Conservation (phyloP, 2,329 filamentous ascomycete species). For the Botrytis cinerea region DNA sequence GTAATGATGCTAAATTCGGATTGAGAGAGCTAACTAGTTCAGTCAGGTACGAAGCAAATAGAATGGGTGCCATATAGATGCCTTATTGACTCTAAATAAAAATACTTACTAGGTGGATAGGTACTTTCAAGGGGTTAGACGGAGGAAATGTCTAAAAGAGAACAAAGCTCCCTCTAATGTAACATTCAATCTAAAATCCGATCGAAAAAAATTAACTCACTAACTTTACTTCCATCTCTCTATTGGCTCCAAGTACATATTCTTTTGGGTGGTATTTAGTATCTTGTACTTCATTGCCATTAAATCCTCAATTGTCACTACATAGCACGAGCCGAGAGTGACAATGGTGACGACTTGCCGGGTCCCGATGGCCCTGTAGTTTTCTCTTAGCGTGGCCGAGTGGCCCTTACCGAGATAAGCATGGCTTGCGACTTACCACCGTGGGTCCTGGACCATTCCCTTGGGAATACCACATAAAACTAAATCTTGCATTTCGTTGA, state of each 20-base stretch:
- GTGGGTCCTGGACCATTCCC: constrained; percentile 1
- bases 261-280: neutral
- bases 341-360: constrained; percentile 16
- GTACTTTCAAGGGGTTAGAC: neutral
- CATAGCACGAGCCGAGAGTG: constrained; percentile 10
- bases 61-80: neutral
- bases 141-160: neutral
- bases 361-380: constrained; percentile 12
- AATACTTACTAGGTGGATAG: neutral
- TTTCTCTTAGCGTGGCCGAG: constrained; percentile 14
- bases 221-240: neutral
- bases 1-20: neutral
- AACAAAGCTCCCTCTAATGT: neutral
- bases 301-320: neutral
- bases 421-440: constrained; percentile 14
- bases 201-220: neutral
- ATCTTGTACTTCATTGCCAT: neutral
- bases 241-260: neutral
- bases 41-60: neutral
- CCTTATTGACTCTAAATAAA: neutral
- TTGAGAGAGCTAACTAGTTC: neutral
- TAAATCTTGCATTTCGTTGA: constrained; percentile 19
- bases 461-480: constrained; percentile 12
- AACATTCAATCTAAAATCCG: neutral
- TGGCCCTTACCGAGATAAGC: constrained; percentile 12